Percentiles rank a stretch among this genome's conserved stretches.
Evolutionary conservation across 1,139 yeast species (phyloP).

Genomic region (Chernovozyma aurita): DNA sequence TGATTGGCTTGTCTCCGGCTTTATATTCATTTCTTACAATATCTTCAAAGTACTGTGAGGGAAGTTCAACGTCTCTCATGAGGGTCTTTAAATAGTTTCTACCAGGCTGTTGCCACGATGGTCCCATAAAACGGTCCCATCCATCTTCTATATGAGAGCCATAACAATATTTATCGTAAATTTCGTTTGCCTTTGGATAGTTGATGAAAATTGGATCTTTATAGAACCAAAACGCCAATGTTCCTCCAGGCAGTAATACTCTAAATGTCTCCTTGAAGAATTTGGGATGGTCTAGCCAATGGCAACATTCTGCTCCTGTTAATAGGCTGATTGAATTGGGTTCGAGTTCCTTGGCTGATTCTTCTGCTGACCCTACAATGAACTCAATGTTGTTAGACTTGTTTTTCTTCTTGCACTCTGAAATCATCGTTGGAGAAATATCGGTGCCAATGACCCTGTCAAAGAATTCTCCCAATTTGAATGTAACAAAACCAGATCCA

Average conservation of each 20-base stretch:
- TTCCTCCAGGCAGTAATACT: slow-evolving; percentile 54
- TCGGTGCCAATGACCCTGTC: slow-evolving; percentile 62
- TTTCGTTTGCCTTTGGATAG: slow-evolving; percentile 36
- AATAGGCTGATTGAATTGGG: slow-evolving; percentile 49
- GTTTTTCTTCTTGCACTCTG: slow-evolving; percentile 31
- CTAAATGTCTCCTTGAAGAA: slow-evolving; percentile 50
- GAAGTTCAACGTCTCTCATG: slow-evolving; percentile 38
- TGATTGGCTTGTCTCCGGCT: slow-evolving; percentile 23
- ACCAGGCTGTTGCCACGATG: slow-evolving; percentile 76
- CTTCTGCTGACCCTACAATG: slow-evolving; percentile 28
- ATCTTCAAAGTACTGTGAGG: slow-evolving; percentile 35
- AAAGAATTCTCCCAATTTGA: slow-evolving; percentile 44
- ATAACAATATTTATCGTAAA: slow-evolving; percentile 35
- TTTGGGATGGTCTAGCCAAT: slow-evolving; percentile 62
- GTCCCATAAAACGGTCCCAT: slow-evolving; percentile 49
- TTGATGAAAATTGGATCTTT: slow-evolving; percentile 56
- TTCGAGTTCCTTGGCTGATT: slow-evolving; percentile 16
- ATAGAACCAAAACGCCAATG: slow-evolving; percentile 77
- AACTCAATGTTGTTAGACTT: slow-evolving; percentile 19
- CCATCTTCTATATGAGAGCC: slow-evolving; percentile 16
- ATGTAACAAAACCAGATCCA: slow-evolving; percentile 80
- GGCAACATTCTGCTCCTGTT: slow-evolving; percentile 76
- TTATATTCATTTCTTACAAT: slow-evolving; percentile 35
- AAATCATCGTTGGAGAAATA: slow-evolving; percentile 60
- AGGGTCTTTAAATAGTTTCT: slow-evolving; percentile 45